A percentile compares a stretch with the other conserved stretches of the same genome.
Conservation (phyloP, 148 eudicot species). For the Tetragonia tetragonoides region DNA sequence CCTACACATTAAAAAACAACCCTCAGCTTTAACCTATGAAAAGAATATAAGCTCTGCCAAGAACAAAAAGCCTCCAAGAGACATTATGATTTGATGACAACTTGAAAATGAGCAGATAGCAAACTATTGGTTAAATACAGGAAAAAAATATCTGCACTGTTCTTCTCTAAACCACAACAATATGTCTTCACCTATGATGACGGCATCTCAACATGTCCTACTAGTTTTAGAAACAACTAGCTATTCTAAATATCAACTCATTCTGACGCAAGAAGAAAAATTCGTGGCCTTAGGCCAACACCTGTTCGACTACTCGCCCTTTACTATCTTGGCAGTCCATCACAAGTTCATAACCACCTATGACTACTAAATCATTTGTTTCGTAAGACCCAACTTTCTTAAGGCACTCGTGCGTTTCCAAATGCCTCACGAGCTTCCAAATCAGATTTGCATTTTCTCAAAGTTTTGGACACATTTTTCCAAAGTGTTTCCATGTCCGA, state of each 20-base stretch:
- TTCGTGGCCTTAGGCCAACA: neutral
- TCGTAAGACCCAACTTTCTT: neutral
- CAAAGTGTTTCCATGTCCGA: no score
- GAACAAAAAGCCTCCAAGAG: neutral
- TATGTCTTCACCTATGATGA: neutral
- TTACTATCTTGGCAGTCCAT: neutral
- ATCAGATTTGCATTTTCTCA: no score
- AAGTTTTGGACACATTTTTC: no score
- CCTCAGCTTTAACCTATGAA: neutral
- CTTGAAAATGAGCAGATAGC: neutral
- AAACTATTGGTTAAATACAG: no score
- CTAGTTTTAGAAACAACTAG: neutral
- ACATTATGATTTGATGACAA: neutral
- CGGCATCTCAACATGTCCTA: neutral
- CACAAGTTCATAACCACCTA: neutral
- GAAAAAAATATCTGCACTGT: no score
- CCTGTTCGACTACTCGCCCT: neutral
- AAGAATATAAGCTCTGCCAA: neutral
- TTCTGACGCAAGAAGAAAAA: no score
- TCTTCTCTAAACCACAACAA: no score
- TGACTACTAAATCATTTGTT: neutral
- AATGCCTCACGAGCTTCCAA: no score
- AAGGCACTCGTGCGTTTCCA: no score
- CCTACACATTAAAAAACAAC: constrained; percentile 46
- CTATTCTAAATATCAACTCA: neutral